Evolutionary conservation across 139 green algal species (phyloP), one percentile per base, ranked within the genome.

Genomic region (Astrephomene gubernaculifera): DNA sequence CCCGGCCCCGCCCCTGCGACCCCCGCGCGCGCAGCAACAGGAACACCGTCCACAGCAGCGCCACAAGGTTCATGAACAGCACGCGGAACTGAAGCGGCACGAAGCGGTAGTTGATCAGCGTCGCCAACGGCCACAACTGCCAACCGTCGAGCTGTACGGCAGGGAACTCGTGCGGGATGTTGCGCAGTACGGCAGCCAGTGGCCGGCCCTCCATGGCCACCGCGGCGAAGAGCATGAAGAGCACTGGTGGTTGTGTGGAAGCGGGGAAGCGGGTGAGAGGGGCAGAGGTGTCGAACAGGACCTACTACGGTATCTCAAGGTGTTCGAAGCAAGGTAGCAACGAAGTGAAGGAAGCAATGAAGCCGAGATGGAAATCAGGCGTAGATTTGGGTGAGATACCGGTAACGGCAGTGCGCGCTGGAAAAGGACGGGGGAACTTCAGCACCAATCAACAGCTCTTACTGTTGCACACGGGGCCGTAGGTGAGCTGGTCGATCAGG

Each of bases 31-130:
- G 45, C 79, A 86, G 72, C 29, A 91, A 79, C 72, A 89, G 31
- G 71, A 87, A 89, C 33, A 80, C 87, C 36, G 76, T 92, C 93
- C 93, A 95, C 54, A 85, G 80, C 9, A 95, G 72, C 0, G 93
- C 91, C 39, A 94, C 86, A 0, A 92, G 1, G 71, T 96, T 96
- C 84, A 92, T 84, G 75, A 96, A 95, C 4, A 96, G 92, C 36
- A 96, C 94, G 21, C 94, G 84, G 41, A 95, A 90, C 78, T 95
- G 83, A 19, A 96, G 81, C 25, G 93, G 93, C 19, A 96, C 83
- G 67, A 92, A 96, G 31, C 81, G 78, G 75, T 96, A 95, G 87
- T 95, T 96, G 89, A 96, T 92, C n/a, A 95, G 67, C 1, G 87
- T 81, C 7, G 89, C 93, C 31, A 93, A 19, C 0, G 92, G 93